Percentiles rank a stretch among this genome's conserved stretches.
Conservation (phyloP, 495 filamentous ascomycete genomes). For the Cenococcum geophilum region DNA sequence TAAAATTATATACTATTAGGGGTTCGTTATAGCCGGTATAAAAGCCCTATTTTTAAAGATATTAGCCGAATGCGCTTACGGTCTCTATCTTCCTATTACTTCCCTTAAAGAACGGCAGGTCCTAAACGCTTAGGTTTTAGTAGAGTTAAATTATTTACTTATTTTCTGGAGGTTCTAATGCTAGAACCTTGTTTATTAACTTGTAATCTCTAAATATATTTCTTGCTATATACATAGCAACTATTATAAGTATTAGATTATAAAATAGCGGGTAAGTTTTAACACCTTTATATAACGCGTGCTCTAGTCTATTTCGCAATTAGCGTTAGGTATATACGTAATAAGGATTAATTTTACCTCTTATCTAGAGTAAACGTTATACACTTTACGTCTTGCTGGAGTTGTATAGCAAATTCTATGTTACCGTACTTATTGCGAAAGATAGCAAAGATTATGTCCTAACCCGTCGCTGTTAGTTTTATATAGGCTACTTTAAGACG, state of each 20-base stretch:
- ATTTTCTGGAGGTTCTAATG: slow-evolving; percentile 19
- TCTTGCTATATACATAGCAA: slow-evolving; percentile 13
- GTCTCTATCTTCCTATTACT: too few relatives aligned
- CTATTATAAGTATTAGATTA: slow-evolving; percentile 18
- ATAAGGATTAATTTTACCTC: too few relatives aligned
- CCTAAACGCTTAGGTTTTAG: slow-evolving; percentile 9
- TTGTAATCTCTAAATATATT: slow-evolving; percentile 24
- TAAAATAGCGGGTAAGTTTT: slow-evolving; percentile 15
- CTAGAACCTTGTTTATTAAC: slow-evolving; percentile 22
- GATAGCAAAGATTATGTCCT: slow-evolving; percentile 15
- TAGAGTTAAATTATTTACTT: slow-evolving; percentile 21
- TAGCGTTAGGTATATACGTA: not conserved
- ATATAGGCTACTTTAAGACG: slow-evolving; percentile 12
- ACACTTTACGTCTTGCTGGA: slow-evolving; percentile 12
- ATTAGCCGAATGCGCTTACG: slow-evolving; percentile 10
- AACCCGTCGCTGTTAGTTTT: slow-evolving; percentile 15
- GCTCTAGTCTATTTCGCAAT: not conserved
- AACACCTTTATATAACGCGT: slow-evolving; percentile 15
- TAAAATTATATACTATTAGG: slow-evolving; percentile 25
- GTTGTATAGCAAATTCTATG: slow-evolving; percentile 16
- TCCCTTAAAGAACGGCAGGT: slow-evolving; percentile 18
- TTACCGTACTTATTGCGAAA: slow-evolving; percentile 15
- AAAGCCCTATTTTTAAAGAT: slow-evolving; percentile 15
- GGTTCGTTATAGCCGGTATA: slow-evolving; percentile 16
- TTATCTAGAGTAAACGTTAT: too few relatives aligned